Percentiles rank a stretch among this genome's conserved stretches.
These are phyloP conservation scores for Thielaviopsis musarum DNA, from an alignment of 2,329 filamentous ascomycete genomes.

Conservation along the genomic window DNA sequence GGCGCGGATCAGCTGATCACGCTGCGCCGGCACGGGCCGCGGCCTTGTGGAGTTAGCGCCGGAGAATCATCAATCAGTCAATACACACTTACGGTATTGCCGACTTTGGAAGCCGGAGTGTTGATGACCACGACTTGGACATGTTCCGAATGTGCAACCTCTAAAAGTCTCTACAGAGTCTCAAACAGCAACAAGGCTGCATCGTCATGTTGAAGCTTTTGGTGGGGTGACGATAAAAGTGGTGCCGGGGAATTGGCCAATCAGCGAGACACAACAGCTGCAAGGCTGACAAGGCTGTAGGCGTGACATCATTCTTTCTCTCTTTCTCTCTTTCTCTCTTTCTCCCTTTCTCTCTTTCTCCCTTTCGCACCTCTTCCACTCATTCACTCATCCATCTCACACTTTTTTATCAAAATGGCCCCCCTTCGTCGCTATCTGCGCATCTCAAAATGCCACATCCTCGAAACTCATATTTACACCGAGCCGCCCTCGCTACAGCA, in stretches of 20 bases:
- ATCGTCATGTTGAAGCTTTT: neutral
- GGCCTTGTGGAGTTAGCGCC: conserved; percentile 22
- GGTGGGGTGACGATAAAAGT: conserved; percentile 1
- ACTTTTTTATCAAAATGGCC: conserved; percentile 42
- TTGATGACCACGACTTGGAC: conserved; percentile 53
- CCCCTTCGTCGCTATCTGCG: conserved; percentile 78
- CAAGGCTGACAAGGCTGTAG: conserved; percentile 6
- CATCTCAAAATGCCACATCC: conserved; percentile 80
- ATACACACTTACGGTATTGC: conserved; percentile 44
- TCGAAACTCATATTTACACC: conserved; percentile 94
- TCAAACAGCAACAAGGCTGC: neutral
- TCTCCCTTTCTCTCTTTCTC: neutral
- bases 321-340: neutral
- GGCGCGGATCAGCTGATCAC: conserved; percentile 47
- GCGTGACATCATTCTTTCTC: neutral
- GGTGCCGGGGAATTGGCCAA: conserved; percentile 3
- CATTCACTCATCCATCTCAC: neutral
- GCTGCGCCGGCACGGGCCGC: conserved; percentile 32
- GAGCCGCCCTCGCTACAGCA: conserved; percentile 73
- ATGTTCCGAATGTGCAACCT: conserved; percentile 12
- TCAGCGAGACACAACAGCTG: conserved; percentile 1
- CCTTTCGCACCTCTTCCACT: too few relatives aligned
- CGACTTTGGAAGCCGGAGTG: conserved; percentile 58
- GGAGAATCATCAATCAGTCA: neutral
- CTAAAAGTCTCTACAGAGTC: neutral